phyloP scores from a whole-genome alignment of 495 filamentous ascomycete species.

The Tuber brumale region DNA sequence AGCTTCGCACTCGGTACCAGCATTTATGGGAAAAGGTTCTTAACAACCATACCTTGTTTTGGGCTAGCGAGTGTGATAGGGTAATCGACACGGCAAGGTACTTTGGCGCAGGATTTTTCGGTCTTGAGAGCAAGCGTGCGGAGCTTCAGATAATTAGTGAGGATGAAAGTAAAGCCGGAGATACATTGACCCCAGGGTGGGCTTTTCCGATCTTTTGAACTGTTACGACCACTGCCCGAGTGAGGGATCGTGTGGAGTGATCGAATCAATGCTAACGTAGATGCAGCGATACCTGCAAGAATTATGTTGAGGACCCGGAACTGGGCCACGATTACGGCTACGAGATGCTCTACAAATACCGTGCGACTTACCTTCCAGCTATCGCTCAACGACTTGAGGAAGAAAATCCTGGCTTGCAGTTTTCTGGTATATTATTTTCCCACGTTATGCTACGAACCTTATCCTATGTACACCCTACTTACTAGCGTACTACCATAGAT shows the following conservation, averaged over 20 bases:
- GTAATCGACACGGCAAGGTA: constrained; percentile 56
- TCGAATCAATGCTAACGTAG: constrained; percentile 7
- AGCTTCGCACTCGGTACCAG: constrained; percentile 51
- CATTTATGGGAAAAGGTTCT: constrained; percentile 45
- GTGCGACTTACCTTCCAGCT: constrained; percentile 48
- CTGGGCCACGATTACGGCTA: constrained; percentile 51
- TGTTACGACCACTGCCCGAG: neutral
- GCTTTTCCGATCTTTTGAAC: neutral
- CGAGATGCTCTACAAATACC: constrained; percentile 48
- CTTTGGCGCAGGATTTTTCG: constrained; percentile 55
- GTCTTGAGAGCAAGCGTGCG: constrained; percentile 45
- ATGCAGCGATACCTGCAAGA: constrained; percentile 49
- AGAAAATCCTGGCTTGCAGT: constrained; percentile 45
- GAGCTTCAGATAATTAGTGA: constrained; percentile 53
- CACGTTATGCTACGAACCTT: constrained; percentile 13
- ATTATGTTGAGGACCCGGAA: constrained; percentile 48
- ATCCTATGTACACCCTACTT: constrained; percentile 26
- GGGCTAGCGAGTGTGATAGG: constrained; percentile 53
- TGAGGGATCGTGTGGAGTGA: neutral
- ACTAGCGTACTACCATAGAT: constrained; percentile 33
- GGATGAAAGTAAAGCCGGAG: constrained; percentile 46
- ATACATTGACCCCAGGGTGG: constrained; percentile 55
- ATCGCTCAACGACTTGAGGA: constrained; percentile 47
- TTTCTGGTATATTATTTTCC: constrained; percentile 12
- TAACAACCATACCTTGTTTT: constrained; percentile 44